phyloP scores from a whole-genome alignment of 1,284 basidiomycete genomes.

The Coniferiporia sulphurascens region DNA sequence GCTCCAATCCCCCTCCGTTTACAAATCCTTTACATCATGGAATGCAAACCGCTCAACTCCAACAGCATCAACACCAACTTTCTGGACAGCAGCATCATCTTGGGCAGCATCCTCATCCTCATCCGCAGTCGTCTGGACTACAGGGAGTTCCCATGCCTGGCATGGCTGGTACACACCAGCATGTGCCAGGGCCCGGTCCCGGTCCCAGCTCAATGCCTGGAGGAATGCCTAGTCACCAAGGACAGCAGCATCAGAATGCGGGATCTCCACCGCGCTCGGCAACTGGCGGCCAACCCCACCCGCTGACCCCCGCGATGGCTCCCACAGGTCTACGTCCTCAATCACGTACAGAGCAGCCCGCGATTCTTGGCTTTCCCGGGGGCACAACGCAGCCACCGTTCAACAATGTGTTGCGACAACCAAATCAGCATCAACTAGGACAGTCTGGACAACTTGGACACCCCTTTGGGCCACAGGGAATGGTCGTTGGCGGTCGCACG shows the following conservation, averaged over 20 bases:
- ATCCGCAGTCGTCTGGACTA: constrained; percentile 2
- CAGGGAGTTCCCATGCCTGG: constrained; percentile 1
- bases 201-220: background rate
- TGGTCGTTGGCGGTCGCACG: constrained; percentile 7
- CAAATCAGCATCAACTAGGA: background rate
- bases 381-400: background rate
- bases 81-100: constrained; percentile 12
- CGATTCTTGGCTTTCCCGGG: constrained; percentile 4
- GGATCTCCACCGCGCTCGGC: constrained; percentile 15
- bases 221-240: constrained; percentile 2
- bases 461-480: background rate
- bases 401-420: background rate
- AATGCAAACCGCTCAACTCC: background rate
- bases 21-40: constrained; percentile 1
- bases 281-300: constrained; percentile 9
- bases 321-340: constrained; percentile 9
- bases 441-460: background rate
- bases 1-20: constrained; percentile 3
- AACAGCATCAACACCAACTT: constrained; percentile 3
- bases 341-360: constrained; percentile 11
- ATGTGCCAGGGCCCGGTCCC: background rate
- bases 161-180: constrained; percentile 1
- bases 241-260: background rate
- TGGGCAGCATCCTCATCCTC: background rate
- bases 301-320: constrained; percentile 8